A percentile compares a stretch with the other conserved stretches of the same genome.
Conservation (phyloP, 192 early-diverging fungal genomes). For the Backusella liffmaniae region DNA sequence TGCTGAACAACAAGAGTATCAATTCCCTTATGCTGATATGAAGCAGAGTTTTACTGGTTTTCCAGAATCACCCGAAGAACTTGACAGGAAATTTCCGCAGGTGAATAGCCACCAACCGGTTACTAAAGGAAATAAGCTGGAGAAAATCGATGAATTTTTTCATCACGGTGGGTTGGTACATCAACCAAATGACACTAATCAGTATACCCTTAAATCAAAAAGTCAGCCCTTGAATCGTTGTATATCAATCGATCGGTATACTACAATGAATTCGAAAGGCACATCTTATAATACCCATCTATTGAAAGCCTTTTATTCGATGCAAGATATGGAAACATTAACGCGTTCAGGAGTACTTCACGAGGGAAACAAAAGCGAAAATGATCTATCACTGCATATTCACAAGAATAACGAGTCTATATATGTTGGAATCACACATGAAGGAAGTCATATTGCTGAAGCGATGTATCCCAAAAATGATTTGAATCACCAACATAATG, state of each 20-base stretch:
- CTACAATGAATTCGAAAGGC: background rate
- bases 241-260: background rate
- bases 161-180: background rate
- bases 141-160: background rate
- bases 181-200: background rate
- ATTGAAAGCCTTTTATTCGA: background rate
- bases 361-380: background rate
- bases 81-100: background rate
- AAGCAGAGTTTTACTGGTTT: background rate
- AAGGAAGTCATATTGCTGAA: background rate
- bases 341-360: background rate
- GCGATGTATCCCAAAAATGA: background rate
- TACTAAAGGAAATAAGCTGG: background rate
- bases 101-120: background rate
- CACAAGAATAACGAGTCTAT: too few relatives aligned
- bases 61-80: background rate
- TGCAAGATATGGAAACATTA: background rate
- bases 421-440: background rate
- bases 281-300: background rate
- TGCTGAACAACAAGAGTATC: background rate
- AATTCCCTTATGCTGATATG: background rate
- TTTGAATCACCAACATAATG: background rate
- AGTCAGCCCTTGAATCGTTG: background rate
- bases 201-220: background rate
- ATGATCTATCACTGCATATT: background rate